Percentiles rank a stretch among this genome's conserved stretches.
Evolutionary conservation across 768 basidiomycete species (phyloP).

Genomic region (Suillus subaureus): DNA sequence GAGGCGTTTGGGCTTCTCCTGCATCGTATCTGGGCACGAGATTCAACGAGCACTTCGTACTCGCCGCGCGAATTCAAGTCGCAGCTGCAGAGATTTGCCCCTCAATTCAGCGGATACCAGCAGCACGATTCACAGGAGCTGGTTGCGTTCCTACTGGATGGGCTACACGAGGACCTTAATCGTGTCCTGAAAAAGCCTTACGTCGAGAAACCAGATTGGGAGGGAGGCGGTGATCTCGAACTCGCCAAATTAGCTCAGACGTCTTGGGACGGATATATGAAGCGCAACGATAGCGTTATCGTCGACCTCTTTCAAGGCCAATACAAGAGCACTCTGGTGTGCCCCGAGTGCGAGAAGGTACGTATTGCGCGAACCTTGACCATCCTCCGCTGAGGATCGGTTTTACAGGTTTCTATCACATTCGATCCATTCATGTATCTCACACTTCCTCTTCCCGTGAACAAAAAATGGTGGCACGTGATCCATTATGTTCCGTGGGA

Average conservation of each 20-base stretch:
- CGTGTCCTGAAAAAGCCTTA: constrained; percentile 92
- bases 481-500: constrained; percentile 85
- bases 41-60: constrained; percentile 59
- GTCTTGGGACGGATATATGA: constrained; percentile 96
- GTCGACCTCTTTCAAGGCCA: constrained; percentile 99
- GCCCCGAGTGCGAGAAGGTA: constrained; percentile 95
- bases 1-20: constrained; percentile 87
- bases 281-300: constrained; percentile 95
- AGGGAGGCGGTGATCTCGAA: constrained; percentile 80
- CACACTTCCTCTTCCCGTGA: constrained; percentile 90
- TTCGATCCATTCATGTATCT: constrained; percentile 99
- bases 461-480: constrained; percentile 81
- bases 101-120: constrained; percentile 96
- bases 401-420: constrained; percentile 87
- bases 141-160: constrained; percentile 93
- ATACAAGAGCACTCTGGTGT: constrained; percentile 92
- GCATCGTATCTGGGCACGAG: constrained; percentile 79
- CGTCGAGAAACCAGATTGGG: constrained; percentile 98
- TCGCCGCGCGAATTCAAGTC: constrained; percentile 95
- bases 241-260: constrained; percentile 79
- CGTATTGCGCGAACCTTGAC: background rate
- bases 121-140: constrained; percentile 99
- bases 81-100: constrained; percentile 87
- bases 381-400: background rate
- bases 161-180: constrained; percentile 95